Conservation (phyloP, 2,329 filamentous ascomycete genomes). For the Amauroascus verrucosus region DNA sequence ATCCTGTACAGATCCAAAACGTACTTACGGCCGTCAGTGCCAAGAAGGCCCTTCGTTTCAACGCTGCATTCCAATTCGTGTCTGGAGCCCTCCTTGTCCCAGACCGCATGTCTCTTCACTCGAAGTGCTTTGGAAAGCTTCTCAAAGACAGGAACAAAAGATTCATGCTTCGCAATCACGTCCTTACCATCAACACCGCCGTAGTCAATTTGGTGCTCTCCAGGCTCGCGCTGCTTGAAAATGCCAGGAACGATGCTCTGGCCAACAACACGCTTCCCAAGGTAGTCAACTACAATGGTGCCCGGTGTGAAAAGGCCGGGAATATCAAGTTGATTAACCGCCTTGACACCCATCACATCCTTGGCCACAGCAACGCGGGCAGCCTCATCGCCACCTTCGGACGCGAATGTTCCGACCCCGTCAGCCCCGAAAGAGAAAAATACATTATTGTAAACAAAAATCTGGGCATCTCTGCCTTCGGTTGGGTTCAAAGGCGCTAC, state of each 20-base stretch:
- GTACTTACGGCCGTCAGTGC: slow-evolving; percentile 93
- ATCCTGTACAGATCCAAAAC: slow-evolving; percentile 94
- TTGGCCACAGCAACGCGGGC: slow-evolving; percentile 93
- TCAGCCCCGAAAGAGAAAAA: slow-evolving; percentile 99
- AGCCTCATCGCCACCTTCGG: slow-evolving; percentile 92
- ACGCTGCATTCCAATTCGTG: slow-evolving; percentile 92
- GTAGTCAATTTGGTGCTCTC: slow-evolving; percentile 98
- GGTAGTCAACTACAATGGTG: slow-evolving; percentile 91
- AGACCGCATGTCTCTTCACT: slow-evolving; percentile 90
- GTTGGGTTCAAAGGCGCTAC: slow-evolving; percentile 91
- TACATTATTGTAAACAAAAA: slow-evolving; percentile 99
- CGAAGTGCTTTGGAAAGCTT: slow-evolving; percentile 83
- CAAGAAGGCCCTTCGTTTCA: slow-evolving; percentile 94
- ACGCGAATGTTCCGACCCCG: slow-evolving; percentile 92
- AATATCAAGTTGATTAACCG: slow-evolving; percentile 95
- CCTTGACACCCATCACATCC: slow-evolving; percentile 84
- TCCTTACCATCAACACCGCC: slow-evolving; percentile 97
- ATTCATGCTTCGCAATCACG: slow-evolving; percentile 78
- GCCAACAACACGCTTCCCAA: slow-evolving; percentile 92
- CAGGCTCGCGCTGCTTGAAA: slow-evolving; percentile 95
- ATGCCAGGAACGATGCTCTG: slow-evolving; percentile 98
- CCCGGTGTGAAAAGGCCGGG: slow-evolving; percentile 88
- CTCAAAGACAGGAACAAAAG: slow-evolving; percentile 72
- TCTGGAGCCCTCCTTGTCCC: slow-evolving; percentile 88
- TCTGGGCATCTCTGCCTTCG: slow-evolving; percentile 83